Evolutionary conservation across 345 rosid species (phyloP).

Genomic region (Anacardium occidentale): DNA sequence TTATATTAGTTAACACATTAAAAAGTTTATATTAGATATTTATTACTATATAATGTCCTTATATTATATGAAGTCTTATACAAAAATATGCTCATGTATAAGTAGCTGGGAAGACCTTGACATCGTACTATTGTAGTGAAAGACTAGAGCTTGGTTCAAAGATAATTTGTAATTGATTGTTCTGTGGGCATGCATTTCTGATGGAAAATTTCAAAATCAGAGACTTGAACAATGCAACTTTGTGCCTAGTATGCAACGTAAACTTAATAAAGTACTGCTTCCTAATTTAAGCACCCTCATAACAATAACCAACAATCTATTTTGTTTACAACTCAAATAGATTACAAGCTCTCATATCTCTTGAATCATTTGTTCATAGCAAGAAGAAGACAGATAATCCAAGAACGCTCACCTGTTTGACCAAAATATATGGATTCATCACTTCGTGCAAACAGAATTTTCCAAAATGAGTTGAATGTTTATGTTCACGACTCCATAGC

Average conservation of each 20-base stretch:
- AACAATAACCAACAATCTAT: slow-evolving; percentile 7
- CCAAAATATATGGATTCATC: background rate
- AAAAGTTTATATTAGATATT: no score
- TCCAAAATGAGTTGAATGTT: background rate
- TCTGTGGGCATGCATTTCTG: slow-evolving; percentile 18
- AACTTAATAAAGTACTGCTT: slow-evolving; percentile 6
- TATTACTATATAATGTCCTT: no score
- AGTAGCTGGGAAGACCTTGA: background rate
- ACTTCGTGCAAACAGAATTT: background rate
- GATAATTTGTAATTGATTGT: slow-evolving; percentile 4
- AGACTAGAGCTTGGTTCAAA: slow-evolving; percentile 2
- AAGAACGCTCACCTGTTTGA: slow-evolving; percentile 7
- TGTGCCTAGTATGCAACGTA: slow-evolving; percentile 22
- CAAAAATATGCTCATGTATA: background rate
- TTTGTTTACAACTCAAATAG: slow-evolving; percentile 7
- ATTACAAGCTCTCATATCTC: slow-evolving; percentile 16
- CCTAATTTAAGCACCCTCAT: slow-evolving; percentile 9
- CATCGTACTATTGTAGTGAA: background rate
- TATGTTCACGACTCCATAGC: background rate
- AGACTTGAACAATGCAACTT: slow-evolving; percentile 22
- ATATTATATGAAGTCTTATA: no score
- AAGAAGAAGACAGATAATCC: slow-evolving; percentile 16
- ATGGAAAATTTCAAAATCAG: slow-evolving; percentile 10
- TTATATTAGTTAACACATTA: no score
- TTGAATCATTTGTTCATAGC: background rate